A percentile compares a stretch with the other conserved stretches of the same genome.
These are phyloP conservation scores for Naganishia randhawae DNA, from an alignment of 768 basidiomycete species.

Conservation along the genomic window DNA sequence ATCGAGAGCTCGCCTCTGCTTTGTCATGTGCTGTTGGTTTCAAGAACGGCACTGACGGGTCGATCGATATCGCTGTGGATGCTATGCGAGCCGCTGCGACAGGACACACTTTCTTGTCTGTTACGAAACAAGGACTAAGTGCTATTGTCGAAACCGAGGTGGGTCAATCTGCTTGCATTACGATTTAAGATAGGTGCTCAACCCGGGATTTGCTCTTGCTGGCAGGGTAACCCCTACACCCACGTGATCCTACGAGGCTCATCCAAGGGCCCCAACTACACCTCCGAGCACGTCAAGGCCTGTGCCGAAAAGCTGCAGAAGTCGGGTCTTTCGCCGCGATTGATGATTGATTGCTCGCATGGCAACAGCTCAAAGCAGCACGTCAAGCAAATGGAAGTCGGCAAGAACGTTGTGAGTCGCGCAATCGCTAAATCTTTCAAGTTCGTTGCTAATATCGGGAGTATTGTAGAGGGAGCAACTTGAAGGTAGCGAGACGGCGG, in stretches of 20 bases:
- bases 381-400: conserved; percentile 21
- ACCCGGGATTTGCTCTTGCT: neutral
- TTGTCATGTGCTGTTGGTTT: conserved; percentile 94
- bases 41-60: conserved; percentile 97
- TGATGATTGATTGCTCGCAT: conserved; percentile 95
- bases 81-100: conserved; percentile 89
- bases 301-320: conserved; percentile 71
- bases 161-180: neutral
- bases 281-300: conserved; percentile 72
- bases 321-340: conserved; percentile 68
- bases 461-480: conserved; percentile 1
- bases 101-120: conserved; percentile 91
- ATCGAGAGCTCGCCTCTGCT: conserved; percentile 91
- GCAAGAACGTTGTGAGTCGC: conserved; percentile 1
- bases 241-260: conserved; percentile 96
- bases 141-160: conserved; percentile 78
- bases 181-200: neutral
- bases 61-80: conserved; percentile 83
- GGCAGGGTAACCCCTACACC: conserved; percentile 68
- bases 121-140: conserved; percentile 62
- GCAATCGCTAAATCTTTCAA: conserved; percentile 13
- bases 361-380: conserved; percentile 64
- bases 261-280: conserved; percentile 83
- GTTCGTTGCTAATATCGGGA: conserved; percentile 39
- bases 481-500: conserved; percentile 17